Conservation (phyloP, 2,329 filamentous ascomycete genomes). For the Cercospora nicotianae region DNA sequence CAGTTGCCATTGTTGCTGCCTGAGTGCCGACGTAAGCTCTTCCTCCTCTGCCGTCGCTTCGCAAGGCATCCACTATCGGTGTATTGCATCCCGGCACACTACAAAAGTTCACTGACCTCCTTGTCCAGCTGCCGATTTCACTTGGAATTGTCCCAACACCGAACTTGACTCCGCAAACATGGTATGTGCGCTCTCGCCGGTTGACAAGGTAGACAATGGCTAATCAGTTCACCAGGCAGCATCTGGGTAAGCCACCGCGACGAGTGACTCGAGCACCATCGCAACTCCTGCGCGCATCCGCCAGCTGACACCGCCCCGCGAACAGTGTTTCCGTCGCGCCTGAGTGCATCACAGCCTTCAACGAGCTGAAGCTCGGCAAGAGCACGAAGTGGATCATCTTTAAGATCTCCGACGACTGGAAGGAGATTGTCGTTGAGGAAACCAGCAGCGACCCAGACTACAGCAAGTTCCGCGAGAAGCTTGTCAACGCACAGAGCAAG, state of each 20-base stretch:
- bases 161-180: constrained; percentile 17
- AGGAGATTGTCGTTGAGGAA: constrained; percentile 78
- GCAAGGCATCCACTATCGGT: constrained; percentile 8
- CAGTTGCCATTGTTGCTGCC: neutral
- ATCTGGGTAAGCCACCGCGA: constrained; percentile 25
- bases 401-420: constrained; percentile 82
- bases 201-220: neutral
- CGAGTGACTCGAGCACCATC: constrained; percentile 13
- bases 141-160: constrained; percentile 11
- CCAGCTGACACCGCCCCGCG: constrained; percentile 16
- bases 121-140: constrained; percentile 9
- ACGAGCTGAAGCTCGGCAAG: constrained; percentile 80
- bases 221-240: constrained; percentile 23
- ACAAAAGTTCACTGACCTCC: constrained; percentile 16
- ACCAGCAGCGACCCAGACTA: constrained; percentile 66
- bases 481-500: constrained; percentile 71
- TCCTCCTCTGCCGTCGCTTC: neutral
- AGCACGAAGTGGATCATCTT: constrained; percentile 80
- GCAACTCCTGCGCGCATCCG: constrained; percentile 1
- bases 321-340: constrained; percentile 68
- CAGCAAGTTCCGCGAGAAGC: constrained; percentile 72
- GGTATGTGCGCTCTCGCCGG: constrained; percentile 11
- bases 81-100: neutral
- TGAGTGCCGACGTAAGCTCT: constrained; percentile 9
- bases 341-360: constrained; percentile 70